Percentiles rank a stretch among this genome's conserved stretches.
These are phyloP conservation scores for Pseudogymnoascus destructans DNA, from an alignment of 2,329 filamentous ascomycete species.

Conservation along the genomic window DNA sequence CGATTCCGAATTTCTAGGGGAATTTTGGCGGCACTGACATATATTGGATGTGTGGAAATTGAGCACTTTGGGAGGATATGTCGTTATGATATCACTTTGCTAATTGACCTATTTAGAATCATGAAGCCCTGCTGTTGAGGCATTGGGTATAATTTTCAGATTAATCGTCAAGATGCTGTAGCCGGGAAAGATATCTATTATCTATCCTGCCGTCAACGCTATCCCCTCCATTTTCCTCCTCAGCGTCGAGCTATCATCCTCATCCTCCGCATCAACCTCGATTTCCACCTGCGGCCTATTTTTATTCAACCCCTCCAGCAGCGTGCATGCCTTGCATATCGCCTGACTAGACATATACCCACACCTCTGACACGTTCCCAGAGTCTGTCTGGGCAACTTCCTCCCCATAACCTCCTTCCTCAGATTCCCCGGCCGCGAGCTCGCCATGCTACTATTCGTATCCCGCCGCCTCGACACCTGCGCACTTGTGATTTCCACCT, in stretches of 20 bases:
- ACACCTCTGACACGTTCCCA: constrained; percentile 75
- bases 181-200: not conserved
- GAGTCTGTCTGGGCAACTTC: constrained; percentile 48
- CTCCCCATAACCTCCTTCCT: constrained; percentile 21
- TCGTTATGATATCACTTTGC: not conserved
- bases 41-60: not conserved
- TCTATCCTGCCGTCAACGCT: constrained; percentile 25
- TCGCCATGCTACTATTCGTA: constrained; percentile 14
- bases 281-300: constrained; percentile 41
- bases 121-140: not conserved
- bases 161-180: not conserved
- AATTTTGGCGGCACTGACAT: not conserved
- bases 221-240: constrained; percentile 37
- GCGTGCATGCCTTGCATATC: constrained; percentile 83
- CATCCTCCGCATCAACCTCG: constrained; percentile 28
- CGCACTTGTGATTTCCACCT: constrained; percentile 48
- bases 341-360: constrained; percentile 93
- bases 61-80: not conserved
- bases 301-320: constrained; percentile 86
- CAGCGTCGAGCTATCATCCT: constrained; percentile 38
- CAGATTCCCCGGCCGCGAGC: constrained; percentile 18
- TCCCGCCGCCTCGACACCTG: constrained; percentile 13
- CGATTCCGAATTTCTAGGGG: not conserved
- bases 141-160: not conserved
- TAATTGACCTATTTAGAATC: not conserved